Conservation (phyloP, 108 stramenopile species). For the Skeletonema potamos region DNA sequence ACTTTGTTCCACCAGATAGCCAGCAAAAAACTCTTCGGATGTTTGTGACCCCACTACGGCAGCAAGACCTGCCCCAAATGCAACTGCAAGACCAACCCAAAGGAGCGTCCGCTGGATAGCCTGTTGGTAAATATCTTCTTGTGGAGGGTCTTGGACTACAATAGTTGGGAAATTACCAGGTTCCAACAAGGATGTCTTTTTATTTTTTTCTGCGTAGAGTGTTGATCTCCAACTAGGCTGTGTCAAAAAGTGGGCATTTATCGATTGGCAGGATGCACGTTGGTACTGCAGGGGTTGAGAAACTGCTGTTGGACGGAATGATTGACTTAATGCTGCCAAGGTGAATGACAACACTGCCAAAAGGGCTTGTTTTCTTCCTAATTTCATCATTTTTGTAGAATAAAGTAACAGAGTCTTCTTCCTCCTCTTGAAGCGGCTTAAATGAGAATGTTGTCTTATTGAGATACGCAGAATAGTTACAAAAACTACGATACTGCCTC, state of each 20-base stretch:
- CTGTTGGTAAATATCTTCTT: conserved; percentile 49
- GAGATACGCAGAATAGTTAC: too few relatives aligned
- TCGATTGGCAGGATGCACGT: not conserved
- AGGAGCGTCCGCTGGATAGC: conserved; percentile 70
- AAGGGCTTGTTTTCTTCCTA: not conserved
- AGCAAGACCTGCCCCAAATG: conserved; percentile 58
- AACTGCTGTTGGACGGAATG: not conserved
- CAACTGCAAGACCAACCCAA: conserved; percentile 70
- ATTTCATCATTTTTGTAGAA: not conserved
- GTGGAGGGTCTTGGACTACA: conserved; percentile 20
- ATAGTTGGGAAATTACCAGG: conserved; percentile 35
- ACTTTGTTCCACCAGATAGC: conserved; percentile 87
- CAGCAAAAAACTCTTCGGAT: conserved; percentile 84
- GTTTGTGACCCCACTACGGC: conserved; percentile 35
- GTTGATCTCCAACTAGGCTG: not conserved
- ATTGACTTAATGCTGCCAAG: not conserved
- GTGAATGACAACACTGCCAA: not conserved
- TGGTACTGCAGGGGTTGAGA: not conserved
- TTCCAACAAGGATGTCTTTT: not conserved
- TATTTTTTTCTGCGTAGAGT: conserved; percentile 5
- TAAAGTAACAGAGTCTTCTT: too few relatives aligned
- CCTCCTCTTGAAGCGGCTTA: too few relatives aligned
- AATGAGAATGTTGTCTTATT: too few relatives aligned
- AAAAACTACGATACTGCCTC: too few relatives aligned
- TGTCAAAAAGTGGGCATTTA: not conserved